Evolutionary conservation across 192 early-diverging fungal species (phyloP).

Genomic region (Coemansia brasiliensis): DNA sequence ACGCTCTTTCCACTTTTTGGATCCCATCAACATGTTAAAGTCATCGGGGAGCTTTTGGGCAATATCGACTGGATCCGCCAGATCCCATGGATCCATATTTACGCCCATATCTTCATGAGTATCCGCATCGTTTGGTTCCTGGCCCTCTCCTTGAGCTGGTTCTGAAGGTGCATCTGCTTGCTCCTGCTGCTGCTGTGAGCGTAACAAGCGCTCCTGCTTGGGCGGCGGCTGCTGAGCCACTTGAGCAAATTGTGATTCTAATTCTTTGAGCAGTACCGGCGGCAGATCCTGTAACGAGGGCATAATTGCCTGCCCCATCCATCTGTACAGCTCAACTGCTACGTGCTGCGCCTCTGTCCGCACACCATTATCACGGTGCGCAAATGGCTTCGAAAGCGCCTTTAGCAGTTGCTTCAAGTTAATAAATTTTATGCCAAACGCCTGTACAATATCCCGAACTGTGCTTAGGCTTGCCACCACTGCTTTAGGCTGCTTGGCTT

Average conservation of each 20-base stretch:
- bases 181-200: slow-evolving; percentile 76
- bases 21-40: slow-evolving; percentile 65
- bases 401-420: slow-evolving; percentile 86
- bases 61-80: slow-evolving; percentile 90
- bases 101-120: slow-evolving; percentile 36
- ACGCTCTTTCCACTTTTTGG: slow-evolving; percentile 96
- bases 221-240: slow-evolving; percentile 61
- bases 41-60: slow-evolving; percentile 79
- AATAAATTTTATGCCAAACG: slow-evolving; percentile 80
- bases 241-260: slow-evolving; percentile 80
- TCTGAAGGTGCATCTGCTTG: slow-evolving; percentile 43
- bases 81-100: slow-evolving; percentile 73
- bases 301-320: slow-evolving; percentile 83
- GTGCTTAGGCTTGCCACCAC: slow-evolving; percentile 71
- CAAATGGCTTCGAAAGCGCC: slow-evolving; percentile 84
- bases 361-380: slow-evolving; percentile 91
- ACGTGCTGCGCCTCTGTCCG: slow-evolving; percentile 79
- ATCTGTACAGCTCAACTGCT: slow-evolving; percentile 87
- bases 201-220: slow-evolving; percentile 67
- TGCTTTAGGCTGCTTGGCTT: slow-evolving; percentile 89
- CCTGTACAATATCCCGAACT: slow-evolving; percentile 63
- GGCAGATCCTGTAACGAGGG: slow-evolving; percentile 82
- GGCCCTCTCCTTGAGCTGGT: slow-evolving; percentile 10
- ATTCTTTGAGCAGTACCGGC: slow-evolving; percentile 92
- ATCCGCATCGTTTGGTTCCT: slow-evolving; percentile 27